Percentiles rank a stretch among this genome's conserved stretches.
Evolutionary conservation across 257 asterid genomes (phyloP).

Genomic region (Solanum arcanum): DNA sequence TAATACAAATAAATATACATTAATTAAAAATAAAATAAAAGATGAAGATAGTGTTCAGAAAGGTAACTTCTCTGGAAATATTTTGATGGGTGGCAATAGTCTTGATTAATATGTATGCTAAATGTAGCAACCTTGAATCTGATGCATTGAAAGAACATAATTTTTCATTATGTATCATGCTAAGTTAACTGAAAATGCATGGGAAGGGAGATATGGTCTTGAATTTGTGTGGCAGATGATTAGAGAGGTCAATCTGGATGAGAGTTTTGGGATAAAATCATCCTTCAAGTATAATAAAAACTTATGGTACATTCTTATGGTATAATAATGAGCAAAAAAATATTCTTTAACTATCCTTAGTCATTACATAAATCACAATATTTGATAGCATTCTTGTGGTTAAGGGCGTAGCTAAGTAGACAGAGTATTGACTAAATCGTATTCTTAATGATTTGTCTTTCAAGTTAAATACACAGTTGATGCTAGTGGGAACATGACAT

Average conservation of each 20-base stretch:
- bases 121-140: constrained; percentile 38
- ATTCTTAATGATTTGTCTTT: too few species aligned
- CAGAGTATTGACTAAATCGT: too few species aligned
- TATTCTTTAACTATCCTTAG: too few species aligned
- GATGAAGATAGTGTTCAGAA: too few species aligned
- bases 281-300: too few species aligned
- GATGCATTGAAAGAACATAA: constrained; percentile 31
- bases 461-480: too few species aligned
- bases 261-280: background rate
- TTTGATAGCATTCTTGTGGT: background rate
- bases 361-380: too few species aligned
- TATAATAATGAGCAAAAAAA: too few species aligned
- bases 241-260: constrained; percentile 44
- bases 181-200: constrained; percentile 77
- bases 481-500: too few species aligned
- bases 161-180: constrained; percentile 55
- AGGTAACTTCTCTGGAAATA: constrained; percentile 18
- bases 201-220: constrained; percentile 14
- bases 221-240: constrained; percentile 48
- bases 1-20: background rate
- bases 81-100: constrained; percentile 11
- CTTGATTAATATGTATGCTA: constrained; percentile 31
- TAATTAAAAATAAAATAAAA: too few species aligned
- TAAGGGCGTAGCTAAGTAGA: background rate
- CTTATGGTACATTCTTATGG: too few species aligned